phyloP scores from a whole-genome alignment of 1,139 yeast genomes.

The Debaryomyces psychrophilus region DNA sequence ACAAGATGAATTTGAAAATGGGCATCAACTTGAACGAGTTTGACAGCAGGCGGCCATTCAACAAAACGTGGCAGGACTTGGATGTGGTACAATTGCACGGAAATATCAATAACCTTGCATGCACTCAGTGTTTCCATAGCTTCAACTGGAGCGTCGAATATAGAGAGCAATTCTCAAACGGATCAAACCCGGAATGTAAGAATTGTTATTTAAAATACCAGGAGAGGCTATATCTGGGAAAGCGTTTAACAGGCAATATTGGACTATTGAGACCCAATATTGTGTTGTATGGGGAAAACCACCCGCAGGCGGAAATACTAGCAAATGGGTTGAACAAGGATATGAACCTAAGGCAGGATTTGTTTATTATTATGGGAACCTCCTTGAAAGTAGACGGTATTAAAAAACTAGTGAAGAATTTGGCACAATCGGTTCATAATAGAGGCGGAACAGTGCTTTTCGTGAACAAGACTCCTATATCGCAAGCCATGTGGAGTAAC shows the following conservation, averaged over 20 bases:
- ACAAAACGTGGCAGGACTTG: slow-evolving; percentile 56
- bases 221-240: slow-evolving; percentile 60
- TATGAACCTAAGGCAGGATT: slow-evolving; percentile 59
- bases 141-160: slow-evolving; percentile 65
- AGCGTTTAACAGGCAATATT: slow-evolving; percentile 57
- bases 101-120: slow-evolving; percentile 71
- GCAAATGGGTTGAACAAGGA: slow-evolving; percentile 64
- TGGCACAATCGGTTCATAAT: slow-evolving; percentile 62
- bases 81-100: slow-evolving; percentile 93
- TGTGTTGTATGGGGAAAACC: slow-evolving; percentile 78
- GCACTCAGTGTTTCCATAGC: slow-evolving; percentile 65
- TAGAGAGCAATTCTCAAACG: slow-evolving; percentile 48
- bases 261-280: slow-evolving; percentile 76
- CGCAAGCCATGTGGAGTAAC: slow-evolving; percentile 55
- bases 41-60: slow-evolving; percentile 28
- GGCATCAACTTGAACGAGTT: slow-evolving; percentile 42
- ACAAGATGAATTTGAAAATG: slow-evolving; percentile 44
- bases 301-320: slow-evolving; percentile 68
- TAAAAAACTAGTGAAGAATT: slow-evolving; percentile 60
- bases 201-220: slow-evolving; percentile 56
- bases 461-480: slow-evolving; percentile 57
- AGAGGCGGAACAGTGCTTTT: slow-evolving; percentile 64
- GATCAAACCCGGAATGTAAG: slow-evolving; percentile 67
- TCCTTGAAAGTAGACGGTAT: slow-evolving; percentile 77
- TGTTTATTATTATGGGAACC: slow-evolving; percentile 74